Conservation (phyloP, 2,329 filamentous ascomycete genomes). For the Pseudogymnoascus sp. region DNA sequence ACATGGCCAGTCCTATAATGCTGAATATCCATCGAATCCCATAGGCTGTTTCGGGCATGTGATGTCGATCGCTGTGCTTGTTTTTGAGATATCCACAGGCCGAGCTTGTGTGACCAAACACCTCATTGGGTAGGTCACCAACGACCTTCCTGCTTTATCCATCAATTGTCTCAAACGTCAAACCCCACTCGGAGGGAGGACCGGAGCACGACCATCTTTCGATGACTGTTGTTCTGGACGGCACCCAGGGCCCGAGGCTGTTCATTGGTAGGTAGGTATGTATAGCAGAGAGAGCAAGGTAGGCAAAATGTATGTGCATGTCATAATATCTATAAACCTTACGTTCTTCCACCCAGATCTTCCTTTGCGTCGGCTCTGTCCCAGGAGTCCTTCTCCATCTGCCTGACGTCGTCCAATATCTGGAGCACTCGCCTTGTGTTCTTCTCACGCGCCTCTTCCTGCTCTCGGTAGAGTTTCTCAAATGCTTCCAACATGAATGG, state of each 20-base stretch:
- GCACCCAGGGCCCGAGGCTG: background rate
- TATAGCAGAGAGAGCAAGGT: background rate
- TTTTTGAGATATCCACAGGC: background rate
- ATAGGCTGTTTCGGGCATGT: constrained; percentile 4
- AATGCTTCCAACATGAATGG: constrained; percentile 56
- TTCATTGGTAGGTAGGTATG: background rate
- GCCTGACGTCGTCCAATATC: constrained; percentile 48
- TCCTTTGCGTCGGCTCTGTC: constrained; percentile 62
- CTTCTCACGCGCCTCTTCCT: constrained; percentile 47
- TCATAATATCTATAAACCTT: background rate
- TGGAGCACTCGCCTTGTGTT: constrained; percentile 45
- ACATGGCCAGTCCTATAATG: background rate
- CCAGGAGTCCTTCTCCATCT: constrained; percentile 67
- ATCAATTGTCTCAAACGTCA: background rate
- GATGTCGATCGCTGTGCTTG: constrained; percentile 5
- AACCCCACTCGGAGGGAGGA: background rate
- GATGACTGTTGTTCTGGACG: background rate
- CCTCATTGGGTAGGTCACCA: background rate
- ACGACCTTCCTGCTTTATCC: background rate
- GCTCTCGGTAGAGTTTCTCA: constrained; percentile 47
- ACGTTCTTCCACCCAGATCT: constrained; percentile 42
- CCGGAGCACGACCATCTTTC: background rate
- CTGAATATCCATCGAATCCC: background rate
- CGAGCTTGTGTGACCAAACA: background rate
- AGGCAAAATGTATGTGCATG: background rate